phyloP scores from a whole-genome alignment of 352 stramenopile genomes.

The Pythium guiyangense region DNA sequence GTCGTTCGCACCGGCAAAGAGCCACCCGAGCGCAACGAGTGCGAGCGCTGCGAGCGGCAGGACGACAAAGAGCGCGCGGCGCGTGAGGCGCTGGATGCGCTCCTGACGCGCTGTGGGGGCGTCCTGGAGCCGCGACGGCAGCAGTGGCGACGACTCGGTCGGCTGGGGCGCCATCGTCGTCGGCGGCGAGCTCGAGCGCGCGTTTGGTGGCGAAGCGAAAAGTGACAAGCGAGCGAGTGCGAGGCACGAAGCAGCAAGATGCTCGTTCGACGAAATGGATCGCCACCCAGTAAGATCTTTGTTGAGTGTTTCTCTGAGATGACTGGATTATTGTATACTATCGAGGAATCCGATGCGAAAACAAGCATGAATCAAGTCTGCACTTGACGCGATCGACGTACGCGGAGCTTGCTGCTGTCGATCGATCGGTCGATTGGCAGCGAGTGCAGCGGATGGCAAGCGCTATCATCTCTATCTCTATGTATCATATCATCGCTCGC shows the following conservation, averaged over 20 bases:
- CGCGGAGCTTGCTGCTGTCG: too few relatives aligned
- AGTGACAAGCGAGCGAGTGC: conserved; percentile 5
- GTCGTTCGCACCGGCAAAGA: conserved; percentile 20
- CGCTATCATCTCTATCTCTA: background rate
- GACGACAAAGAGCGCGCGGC: conserved; percentile 48
- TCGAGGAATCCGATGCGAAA: background rate
- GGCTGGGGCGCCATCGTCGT: conserved; percentile 6
- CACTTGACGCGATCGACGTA: too few relatives aligned
- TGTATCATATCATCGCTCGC: background rate
- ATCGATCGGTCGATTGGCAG: background rate
- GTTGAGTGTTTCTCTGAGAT: background rate
- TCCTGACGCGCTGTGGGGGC: background rate
- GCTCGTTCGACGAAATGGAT: background rate
- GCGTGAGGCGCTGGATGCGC: conserved; percentile 19
- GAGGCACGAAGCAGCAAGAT: background rate
- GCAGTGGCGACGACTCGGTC: conserved; percentile 54
- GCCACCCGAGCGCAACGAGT: conserved; percentile 42
- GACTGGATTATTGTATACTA: background rate
- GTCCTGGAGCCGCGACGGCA: conserved; percentile 23
- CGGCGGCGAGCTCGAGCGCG: background rate
- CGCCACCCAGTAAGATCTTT: background rate
- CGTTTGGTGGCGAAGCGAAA: conserved; percentile 5
- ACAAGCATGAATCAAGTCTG: too few relatives aligned
- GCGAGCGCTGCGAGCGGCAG: conserved; percentile 46
- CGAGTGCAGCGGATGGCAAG: background rate